Conservation (phyloP, 1,284 basidiomycete genomes). For the Hemileccinum hortonii region DNA sequence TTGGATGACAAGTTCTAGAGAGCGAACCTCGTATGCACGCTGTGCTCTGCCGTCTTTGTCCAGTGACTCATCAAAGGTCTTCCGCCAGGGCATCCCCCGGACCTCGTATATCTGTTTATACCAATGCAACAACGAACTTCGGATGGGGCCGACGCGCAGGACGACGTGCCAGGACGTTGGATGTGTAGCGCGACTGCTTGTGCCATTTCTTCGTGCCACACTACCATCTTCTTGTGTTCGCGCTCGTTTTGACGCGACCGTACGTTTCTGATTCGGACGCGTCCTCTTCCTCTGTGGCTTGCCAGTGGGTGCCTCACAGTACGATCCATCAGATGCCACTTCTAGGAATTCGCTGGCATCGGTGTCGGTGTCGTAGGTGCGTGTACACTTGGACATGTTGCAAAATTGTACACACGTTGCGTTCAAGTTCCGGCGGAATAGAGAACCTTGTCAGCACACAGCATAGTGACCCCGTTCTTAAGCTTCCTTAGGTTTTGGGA, state of each 20-base stretch:
- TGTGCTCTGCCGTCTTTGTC: slow-evolving; percentile 57
- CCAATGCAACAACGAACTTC: slow-evolving; percentile 60
- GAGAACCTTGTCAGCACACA: too few relatives aligned
- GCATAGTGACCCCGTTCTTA: too few relatives aligned
- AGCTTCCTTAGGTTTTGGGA: too few relatives aligned
- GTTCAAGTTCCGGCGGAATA: too few relatives aligned
- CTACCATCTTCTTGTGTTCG: background rate
- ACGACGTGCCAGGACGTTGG: slow-evolving; percentile 38
- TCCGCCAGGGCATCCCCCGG: slow-evolving; percentile 87
- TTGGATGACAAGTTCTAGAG: background rate
- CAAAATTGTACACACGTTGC: too few relatives aligned
- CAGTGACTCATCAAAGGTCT: slow-evolving; percentile 57
- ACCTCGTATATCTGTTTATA: slow-evolving; percentile 59
- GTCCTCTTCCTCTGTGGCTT: slow-evolving; percentile 14
- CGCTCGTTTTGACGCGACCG: slow-evolving; percentile 14
- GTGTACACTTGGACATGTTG: slow-evolving; percentile 29
- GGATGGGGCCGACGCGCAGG: slow-evolving; percentile 36
- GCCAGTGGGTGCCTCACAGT: slow-evolving; percentile 12
- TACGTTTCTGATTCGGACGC: slow-evolving; percentile 14
- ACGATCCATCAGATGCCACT: slow-evolving; percentile 22
- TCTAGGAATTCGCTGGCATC: slow-evolving; percentile 12
- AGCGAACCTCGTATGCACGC: slow-evolving; percentile 73
- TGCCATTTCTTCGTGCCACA: background rate
- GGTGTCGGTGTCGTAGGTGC: slow-evolving; percentile 2
- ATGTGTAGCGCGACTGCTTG: slow-evolving; percentile 17